Percentiles rank a stretch among this genome's conserved stretches.
phyloP scores from a whole-genome alignment of 2,329 filamentous ascomycete genomes.

The Colletotrichum gigasporum region DNA sequence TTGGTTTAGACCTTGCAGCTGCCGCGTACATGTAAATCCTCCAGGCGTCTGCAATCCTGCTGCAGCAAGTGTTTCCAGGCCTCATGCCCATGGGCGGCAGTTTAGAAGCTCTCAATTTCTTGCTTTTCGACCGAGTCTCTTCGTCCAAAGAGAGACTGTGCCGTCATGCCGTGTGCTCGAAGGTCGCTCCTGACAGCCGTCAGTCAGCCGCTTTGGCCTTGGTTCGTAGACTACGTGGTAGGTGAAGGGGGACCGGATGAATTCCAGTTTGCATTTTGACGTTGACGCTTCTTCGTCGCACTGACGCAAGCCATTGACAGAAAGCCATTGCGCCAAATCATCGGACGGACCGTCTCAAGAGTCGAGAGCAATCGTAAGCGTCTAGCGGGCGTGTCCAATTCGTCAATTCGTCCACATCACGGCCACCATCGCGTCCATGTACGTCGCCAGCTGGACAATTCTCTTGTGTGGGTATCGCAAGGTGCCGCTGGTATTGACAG shows the following conservation, averaged over 20 bases:
- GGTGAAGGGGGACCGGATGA: not conserved
- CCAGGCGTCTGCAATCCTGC: not conserved
- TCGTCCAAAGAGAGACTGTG: not conserved
- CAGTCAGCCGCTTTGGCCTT: not conserved
- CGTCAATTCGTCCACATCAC: not conserved
- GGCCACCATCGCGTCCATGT: not conserved
- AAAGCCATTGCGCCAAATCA: not conserved
- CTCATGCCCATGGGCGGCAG: too few species aligned
- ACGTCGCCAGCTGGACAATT: not conserved
- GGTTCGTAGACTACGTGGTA: too few species aligned
- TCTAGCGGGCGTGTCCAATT: not conserved
- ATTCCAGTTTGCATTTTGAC: not conserved
- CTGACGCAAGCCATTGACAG: not conserved
- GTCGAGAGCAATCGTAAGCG: not conserved
- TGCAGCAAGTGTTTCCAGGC: too few species aligned
- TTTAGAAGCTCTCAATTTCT: not conserved
- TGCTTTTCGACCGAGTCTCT: not conserved
- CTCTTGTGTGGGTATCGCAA: slow-evolving; percentile 15
- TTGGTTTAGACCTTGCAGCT: slow-evolving; percentile 10
- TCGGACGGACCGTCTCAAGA: slow-evolving; percentile 2
- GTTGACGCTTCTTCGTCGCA: slow-evolving; percentile 12
- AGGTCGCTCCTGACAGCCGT: not conserved
- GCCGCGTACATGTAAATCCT: slow-evolving; percentile 1
- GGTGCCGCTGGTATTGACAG: slow-evolving; percentile 3
- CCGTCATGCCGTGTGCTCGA: not conserved